These are phyloP conservation scores for Debaryomycetaceae sp. DNA, from an alignment of 1,139 yeast species.

Conservation along the genomic window DNA sequence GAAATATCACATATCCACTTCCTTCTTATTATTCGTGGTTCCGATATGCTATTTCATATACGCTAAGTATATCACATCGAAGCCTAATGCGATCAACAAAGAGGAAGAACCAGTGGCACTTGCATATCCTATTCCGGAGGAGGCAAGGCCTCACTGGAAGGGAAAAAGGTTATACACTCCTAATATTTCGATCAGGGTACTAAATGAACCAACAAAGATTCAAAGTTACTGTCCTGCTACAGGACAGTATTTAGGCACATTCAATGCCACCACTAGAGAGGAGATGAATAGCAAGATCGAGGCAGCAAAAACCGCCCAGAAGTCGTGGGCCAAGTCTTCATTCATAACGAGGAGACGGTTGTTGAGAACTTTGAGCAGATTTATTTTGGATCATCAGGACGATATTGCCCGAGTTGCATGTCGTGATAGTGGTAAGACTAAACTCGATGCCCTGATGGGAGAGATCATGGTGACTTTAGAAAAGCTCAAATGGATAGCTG, in stretches of 20 bases:
- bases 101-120: conserved; percentile 48
- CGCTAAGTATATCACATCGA: conserved; percentile 34
- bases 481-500: conserved; percentile 83
- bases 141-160: conserved; percentile 90
- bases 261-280: conserved; percentile 54
- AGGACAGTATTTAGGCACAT: conserved; percentile 78
- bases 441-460: conserved; percentile 94
- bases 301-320: conserved; percentile 58
- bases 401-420: conserved; percentile 89
- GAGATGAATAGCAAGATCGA: conserved; percentile 68
- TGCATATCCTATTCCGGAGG: conserved; percentile 66
- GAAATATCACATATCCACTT: conserved; percentile 48
- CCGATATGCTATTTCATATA: conserved; percentile 38
- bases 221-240: conserved; percentile 96
- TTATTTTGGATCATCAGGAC: conserved; percentile 76
- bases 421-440: conserved; percentile 93
- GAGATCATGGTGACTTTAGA: conserved; percentile 92
- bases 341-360: conserved; percentile 67
- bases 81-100: conserved; percentile 42
- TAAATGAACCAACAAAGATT: conserved; percentile 61
- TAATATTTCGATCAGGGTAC: conserved; percentile 44
- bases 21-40: conserved; percentile 39
- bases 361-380: conserved; percentile 66
- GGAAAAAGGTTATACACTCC: conserved; percentile 72
- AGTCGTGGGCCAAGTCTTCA: conserved; percentile 51